phyloP scores from a whole-genome alignment of 1,284 basidiomycete genomes.

The Naganishia cerealis region DNA sequence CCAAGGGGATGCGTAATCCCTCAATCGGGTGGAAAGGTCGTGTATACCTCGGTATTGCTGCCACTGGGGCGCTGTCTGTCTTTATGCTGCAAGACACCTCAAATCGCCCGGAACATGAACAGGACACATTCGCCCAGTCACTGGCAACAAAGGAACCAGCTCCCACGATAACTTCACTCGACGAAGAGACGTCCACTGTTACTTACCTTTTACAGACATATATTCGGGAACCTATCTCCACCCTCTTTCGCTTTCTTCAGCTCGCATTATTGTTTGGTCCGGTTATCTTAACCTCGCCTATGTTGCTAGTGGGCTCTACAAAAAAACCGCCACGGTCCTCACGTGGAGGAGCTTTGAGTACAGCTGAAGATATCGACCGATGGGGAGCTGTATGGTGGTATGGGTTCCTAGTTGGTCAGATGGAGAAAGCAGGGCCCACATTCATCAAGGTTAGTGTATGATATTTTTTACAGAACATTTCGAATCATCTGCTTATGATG shows the following conservation, averaged over 20 bases:
- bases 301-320: conserved; percentile 71
- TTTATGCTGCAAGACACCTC: conserved; percentile 13
- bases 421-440: conserved; percentile 93
- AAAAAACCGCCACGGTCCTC: conserved; percentile 24
- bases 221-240: conserved; percentile 84
- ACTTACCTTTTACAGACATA: conserved; percentile 40
- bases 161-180: conserved; percentile 4
- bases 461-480: background rate
- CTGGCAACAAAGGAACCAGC: background rate
- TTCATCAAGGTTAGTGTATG: conserved; percentile 82
- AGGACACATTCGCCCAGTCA: background rate
- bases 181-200: conserved; percentile 5
- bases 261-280: conserved; percentile 83
- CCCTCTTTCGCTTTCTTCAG: conserved; percentile 77
- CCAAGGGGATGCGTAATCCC: background rate
- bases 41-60: conserved; percentile 3
- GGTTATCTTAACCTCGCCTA: conserved; percentile 78
- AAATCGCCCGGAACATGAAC: background rate
- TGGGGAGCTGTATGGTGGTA: conserved; percentile 97
- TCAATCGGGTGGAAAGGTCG: background rate
- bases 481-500: conserved; percentile 28
- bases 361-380: conserved; percentile 62
- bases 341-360: conserved; percentile 38
- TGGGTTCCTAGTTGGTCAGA: conserved; percentile 76
- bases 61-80: conserved; percentile 7